Conservation (phyloP, 192 early-diverging fungal genomes). For the Podila verticillata region DNA sequence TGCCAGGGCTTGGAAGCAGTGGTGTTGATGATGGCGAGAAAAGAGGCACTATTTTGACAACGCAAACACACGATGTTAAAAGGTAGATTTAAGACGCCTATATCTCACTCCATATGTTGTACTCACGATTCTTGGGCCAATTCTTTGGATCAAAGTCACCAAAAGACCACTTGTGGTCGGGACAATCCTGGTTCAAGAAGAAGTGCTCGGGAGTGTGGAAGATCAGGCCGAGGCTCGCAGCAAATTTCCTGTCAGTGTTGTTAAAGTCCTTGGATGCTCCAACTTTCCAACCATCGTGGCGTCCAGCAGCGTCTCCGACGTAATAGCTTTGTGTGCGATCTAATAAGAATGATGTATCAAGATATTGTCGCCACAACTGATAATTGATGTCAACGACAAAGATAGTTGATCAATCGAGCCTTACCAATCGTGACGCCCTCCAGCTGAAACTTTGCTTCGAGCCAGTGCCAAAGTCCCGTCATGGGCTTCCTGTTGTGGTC, state of each 20-base stretch:
- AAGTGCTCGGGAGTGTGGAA: constrained; percentile 89
- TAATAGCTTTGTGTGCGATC: constrained; percentile 76
- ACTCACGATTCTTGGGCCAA: constrained; percentile 40
- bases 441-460: constrained; percentile 52
- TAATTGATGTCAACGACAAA: constrained; percentile 33
- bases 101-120: background rate
- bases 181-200: constrained; percentile 64
- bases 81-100: background rate
- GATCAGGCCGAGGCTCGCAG: constrained; percentile 59
- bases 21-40: constrained; percentile 48
- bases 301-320: constrained; percentile 95
- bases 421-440: constrained; percentile 56
- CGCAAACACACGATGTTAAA: constrained; percentile 7
- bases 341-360: constrained; percentile 13
- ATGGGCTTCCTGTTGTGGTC: constrained; percentile 80
- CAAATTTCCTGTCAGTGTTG: constrained; percentile 74
- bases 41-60: constrained; percentile 31
- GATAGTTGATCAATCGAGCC: background rate
- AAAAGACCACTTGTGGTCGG: constrained; percentile 55
- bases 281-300: constrained; percentile 69
- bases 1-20: constrained; percentile 30
- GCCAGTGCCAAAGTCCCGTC: constrained; percentile 73
- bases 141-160: constrained; percentile 62
- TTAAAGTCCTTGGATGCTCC: constrained; percentile 76
- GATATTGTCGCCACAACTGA: constrained; percentile 25